phyloP scores from a whole-genome alignment of 2,329 filamentous ascomycete genomes.

The Pezicula neosporulosa region DNA sequence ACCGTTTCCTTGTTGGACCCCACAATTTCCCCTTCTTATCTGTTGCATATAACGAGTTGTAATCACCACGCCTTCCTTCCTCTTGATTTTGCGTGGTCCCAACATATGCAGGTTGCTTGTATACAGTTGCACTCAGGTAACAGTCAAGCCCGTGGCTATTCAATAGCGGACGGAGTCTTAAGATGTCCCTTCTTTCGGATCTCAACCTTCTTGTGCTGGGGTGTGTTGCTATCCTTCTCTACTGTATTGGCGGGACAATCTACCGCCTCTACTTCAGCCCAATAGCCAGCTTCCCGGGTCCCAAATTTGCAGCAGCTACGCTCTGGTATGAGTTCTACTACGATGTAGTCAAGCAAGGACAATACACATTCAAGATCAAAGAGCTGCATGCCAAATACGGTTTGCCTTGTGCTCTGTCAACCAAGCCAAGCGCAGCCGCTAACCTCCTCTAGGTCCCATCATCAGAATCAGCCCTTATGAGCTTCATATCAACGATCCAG shows the following conservation, averaged over 20 bases:
- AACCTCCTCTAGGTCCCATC: slow-evolving; percentile 16
- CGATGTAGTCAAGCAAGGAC: slow-evolving; percentile 35
- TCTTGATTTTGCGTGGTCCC: too few relatives aligned
- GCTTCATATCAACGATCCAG: slow-evolving; percentile 23
- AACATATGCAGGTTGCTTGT: too few relatives aligned
- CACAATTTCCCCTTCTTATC: too few relatives aligned
- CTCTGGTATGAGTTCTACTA: slow-evolving; percentile 31
- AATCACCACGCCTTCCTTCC: too few relatives aligned
- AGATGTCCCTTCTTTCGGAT: too few relatives aligned
- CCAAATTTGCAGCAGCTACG: slow-evolving; percentile 18
- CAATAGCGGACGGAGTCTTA: too few relatives aligned
- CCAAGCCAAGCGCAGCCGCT: neutral
- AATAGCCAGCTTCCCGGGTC: slow-evolving; percentile 21
- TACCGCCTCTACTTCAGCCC: slow-evolving; percentile 23
- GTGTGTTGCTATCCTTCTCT: neutral
- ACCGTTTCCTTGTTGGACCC: too few relatives aligned
- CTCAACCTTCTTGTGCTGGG: too few relatives aligned
- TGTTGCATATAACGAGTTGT: too few relatives aligned
- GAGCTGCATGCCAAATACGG: slow-evolving; percentile 33
- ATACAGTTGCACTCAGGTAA: too few relatives aligned
- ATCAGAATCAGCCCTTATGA: slow-evolving; percentile 24
- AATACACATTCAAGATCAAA: slow-evolving; percentile 36
- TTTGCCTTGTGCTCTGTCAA: neutral
- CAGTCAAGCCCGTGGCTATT: too few relatives aligned
- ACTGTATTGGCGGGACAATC: neutral